phyloP scores from a whole-genome alignment of 352 stramenopile genomes.

The Albugo laibachii region DNA sequence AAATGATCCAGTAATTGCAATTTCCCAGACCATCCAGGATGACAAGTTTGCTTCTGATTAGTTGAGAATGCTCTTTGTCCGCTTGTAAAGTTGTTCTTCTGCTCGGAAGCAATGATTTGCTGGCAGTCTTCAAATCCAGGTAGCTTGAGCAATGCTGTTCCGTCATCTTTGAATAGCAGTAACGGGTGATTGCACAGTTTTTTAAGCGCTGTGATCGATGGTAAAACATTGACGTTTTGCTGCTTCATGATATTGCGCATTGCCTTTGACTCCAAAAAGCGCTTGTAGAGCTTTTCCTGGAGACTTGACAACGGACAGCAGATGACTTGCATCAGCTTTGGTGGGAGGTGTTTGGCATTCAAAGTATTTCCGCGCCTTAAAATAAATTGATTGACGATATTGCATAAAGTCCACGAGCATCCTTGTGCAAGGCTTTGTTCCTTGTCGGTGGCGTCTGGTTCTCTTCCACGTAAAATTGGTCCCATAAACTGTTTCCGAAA shows the following conservation, averaged over 20 bases:
- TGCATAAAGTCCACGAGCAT: conserved; percentile 85
- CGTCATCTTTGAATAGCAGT: conserved; percentile 80
- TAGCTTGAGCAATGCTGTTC: conserved; percentile 63
- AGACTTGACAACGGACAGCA: conserved; percentile 92
- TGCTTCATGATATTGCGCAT: conserved; percentile 91
- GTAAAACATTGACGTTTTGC: conserved; percentile 78
- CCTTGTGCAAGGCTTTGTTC: conserved; percentile 47
- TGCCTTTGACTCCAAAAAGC: conserved; percentile 88
- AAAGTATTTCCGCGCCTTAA: conserved; percentile 93
- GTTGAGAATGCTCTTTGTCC: conserved; percentile 15
- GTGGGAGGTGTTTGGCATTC: conserved; percentile 96
- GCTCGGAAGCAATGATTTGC: conserved; percentile 29
- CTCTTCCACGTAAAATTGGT: conserved; percentile 76
- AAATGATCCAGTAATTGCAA: conserved; percentile 89
- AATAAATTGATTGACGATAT: conserved; percentile 98
- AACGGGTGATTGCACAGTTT: conserved; percentile 97
- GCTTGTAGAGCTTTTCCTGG: conserved; percentile 92
- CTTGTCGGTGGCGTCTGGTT: conserved; percentile 78
- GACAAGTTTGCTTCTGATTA: conserved; percentile 11
- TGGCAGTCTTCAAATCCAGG: conserved; percentile 59
- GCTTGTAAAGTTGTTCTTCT: conserved; percentile 10
- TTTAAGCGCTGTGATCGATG: conserved; percentile 85
- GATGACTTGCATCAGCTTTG: conserved; percentile 98
- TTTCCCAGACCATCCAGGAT: conserved; percentile 78
- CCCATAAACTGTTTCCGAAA: conserved; percentile 87